Base-by-base conservation (phyloP, 345 rosid species). In the Lepidium aucheri region DNA sequence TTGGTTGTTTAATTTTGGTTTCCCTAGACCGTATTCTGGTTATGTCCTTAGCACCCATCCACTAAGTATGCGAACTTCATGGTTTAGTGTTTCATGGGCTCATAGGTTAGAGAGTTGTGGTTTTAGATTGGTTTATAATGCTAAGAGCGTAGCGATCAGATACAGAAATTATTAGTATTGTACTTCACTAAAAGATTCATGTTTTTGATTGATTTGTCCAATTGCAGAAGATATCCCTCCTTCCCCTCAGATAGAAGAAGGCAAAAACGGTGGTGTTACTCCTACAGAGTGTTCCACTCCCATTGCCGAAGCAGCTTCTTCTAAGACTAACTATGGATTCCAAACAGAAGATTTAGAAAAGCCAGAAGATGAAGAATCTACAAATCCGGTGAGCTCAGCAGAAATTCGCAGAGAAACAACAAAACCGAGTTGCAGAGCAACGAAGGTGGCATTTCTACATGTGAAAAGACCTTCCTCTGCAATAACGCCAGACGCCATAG, bases 371-470 rank as follows among this genome's bases (percentile, higher is more conserved):
- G 42, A 12, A 56, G 42, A n/a, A 56, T 44, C 57, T 7, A 67
- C 43, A 35, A 17, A 34, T 42, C 20, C 38, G 2, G 68, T 9
- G 4, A 12, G 44, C 32, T 41, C 40, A 28, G 79, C 14, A 32
- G 53, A 77, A 71, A 63, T 40, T 70, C 52, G 45, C 69, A 55
- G 6, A 73, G 35, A 22, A 36, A 39, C 20, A 24, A 17, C 1
- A 34, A 67, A 24, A 65, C 49, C 18, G 39, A 57, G 57, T 39
- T 78, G 7, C 33, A 65, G 43, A 68, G 65, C 73, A 3, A 78
- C 57, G 51, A 74, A 78, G 57, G 92, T 87, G 64, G 92, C 96
- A n/a, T 90, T 84, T 68, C 76, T 88, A 58, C 78, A 86, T 0
- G 73, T 86, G 26, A 86, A 83, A 74, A 78, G 79, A 73, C 83